phyloP scores from a whole-genome alignment of 78 protist genomes.

The Pelomyxa schiedti region DNA sequence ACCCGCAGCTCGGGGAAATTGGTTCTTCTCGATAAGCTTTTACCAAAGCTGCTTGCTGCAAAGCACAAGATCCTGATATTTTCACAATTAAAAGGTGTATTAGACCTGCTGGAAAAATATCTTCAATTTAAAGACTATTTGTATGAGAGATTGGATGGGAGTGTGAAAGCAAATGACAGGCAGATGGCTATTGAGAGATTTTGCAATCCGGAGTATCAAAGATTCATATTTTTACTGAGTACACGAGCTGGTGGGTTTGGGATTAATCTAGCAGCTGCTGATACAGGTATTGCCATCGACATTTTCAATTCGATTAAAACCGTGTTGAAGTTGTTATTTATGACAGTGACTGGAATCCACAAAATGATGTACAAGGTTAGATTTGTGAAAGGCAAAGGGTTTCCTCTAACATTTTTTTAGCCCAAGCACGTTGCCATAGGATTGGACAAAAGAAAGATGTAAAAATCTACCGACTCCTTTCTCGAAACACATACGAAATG shows the following conservation, averaged over 20 bases:
- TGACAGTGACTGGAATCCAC: slow-evolving; percentile 96
- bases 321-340: no score
- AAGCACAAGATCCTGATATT: slow-evolving; percentile 87
- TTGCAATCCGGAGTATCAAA: slow-evolving; percentile 11
- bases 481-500: slow-evolving; percentile 71
- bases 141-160: slow-evolving; percentile 73
- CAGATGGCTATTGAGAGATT: slow-evolving; percentile 80
- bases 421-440: slow-evolving; percentile 80
- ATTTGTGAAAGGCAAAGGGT: no score
- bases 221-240: slow-evolving; percentile 75
- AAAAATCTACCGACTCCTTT: slow-evolving; percentile 77
- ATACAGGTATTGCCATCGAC: no score
- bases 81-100: slow-evolving; percentile 74
- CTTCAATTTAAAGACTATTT: slow-evolving; percentile 19
- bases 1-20: slow-evolving; percentile 64
- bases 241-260: slow-evolving; percentile 97
- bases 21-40: slow-evolving; percentile 77
- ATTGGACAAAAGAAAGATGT: slow-evolving; percentile 88
- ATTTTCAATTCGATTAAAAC: no score
- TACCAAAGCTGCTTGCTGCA: slow-evolving; percentile 38
- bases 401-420: no score
- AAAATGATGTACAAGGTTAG: slow-evolving; percentile 85
- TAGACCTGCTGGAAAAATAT: slow-evolving; percentile 81
- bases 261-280: slow-evolving; percentile 84
- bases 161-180: slow-evolving; percentile 41